These are phyloP conservation scores for Xylaria sp. DNA, from an alignment of 2,329 filamentous ascomycete genomes.

Conservation along the genomic window DNA sequence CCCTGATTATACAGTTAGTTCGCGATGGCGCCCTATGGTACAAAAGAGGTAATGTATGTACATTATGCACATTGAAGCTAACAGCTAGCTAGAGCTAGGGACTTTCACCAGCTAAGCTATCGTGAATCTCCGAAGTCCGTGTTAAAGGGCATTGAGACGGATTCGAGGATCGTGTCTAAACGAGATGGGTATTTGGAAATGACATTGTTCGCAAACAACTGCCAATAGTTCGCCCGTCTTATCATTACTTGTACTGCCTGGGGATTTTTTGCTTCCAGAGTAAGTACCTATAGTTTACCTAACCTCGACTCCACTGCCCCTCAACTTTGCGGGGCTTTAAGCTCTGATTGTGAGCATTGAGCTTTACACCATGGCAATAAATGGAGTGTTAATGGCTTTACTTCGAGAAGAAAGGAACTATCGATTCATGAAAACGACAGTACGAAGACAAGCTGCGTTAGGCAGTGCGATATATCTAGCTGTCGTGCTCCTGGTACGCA, in stretches of 20 bases:
- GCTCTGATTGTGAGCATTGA: not conserved
- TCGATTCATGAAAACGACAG: too few species aligned
- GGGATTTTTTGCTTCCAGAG: not conserved
- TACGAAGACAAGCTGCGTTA: not conserved
- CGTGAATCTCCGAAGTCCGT: not conserved
- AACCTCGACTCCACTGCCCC: slow-evolving; percentile 3
- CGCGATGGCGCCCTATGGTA: not conserved
- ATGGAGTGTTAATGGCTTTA: not conserved
- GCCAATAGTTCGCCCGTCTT: not conserved
- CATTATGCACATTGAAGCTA: not conserved
- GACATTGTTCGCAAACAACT: slow-evolving; percentile 4
- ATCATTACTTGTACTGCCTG: not conserved
- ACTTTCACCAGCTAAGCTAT: not conserved
- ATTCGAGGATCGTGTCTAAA: not conserved
- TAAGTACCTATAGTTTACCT: slow-evolving; percentile 1
- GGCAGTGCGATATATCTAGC: not conserved
- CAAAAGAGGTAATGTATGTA: not conserved
- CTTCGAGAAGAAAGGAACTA: not conserved
- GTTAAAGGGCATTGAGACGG: not conserved
- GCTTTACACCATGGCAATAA: not conserved
- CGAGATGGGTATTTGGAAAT: slow-evolving; percentile 3
- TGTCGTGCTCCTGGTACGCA: not conserved
- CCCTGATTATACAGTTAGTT: slow-evolving; percentile 1
- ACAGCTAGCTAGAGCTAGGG: not conserved
- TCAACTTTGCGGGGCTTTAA: not conserved